phyloP scores from a whole-genome alignment of 331 rosid species.

The Dryas integrifolia region DNA sequence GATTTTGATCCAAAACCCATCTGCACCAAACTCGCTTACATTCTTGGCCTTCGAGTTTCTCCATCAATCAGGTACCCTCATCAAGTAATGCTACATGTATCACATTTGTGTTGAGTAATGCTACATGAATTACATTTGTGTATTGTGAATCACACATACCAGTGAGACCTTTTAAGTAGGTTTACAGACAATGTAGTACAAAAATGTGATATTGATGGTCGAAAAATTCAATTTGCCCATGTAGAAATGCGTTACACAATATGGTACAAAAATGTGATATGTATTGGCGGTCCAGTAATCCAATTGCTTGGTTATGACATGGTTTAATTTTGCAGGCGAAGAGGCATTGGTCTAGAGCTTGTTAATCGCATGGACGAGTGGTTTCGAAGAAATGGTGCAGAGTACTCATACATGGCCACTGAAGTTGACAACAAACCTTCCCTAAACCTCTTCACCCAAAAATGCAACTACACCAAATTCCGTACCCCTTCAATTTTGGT shows the following conservation, averaged over 20 bases:
- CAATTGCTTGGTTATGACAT: background rate
- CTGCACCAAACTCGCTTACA: slow-evolving; percentile 32
- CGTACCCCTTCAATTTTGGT: slow-evolving; percentile 37
- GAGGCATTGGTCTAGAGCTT: slow-evolving; percentile 27
- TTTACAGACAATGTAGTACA: too few relatives aligned
- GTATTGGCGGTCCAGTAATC: background rate
- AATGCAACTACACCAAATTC: slow-evolving; percentile 30
- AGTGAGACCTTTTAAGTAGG: too few relatives aligned
- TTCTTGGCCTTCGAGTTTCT: slow-evolving; percentile 36
- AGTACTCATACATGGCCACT: slow-evolving; percentile 39
- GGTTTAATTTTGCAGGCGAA: slow-evolving; percentile 25
- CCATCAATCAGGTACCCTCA: slow-evolving; percentile 20
- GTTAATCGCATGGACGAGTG: slow-evolving; percentile 34
- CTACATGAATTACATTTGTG: too few relatives aligned
- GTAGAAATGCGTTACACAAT: too few relatives aligned
- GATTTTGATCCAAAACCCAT: slow-evolving; percentile 17
- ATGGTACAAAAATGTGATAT: too few relatives aligned
- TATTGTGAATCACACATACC: too few relatives aligned
- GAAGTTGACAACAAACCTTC: slow-evolving; percentile 36
- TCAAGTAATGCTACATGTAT: background rate
- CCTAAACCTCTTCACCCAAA: slow-evolving; percentile 27
- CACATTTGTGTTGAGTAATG: background rate
- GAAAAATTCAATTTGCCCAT: too few relatives aligned
- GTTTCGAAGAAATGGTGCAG: slow-evolving; percentile 33
- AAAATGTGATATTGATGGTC: too few relatives aligned